These are phyloP conservation scores for Trypanosoma boissoni DNA, from an alignment of 208 protist genomes.

Conservation along the genomic window DNA sequence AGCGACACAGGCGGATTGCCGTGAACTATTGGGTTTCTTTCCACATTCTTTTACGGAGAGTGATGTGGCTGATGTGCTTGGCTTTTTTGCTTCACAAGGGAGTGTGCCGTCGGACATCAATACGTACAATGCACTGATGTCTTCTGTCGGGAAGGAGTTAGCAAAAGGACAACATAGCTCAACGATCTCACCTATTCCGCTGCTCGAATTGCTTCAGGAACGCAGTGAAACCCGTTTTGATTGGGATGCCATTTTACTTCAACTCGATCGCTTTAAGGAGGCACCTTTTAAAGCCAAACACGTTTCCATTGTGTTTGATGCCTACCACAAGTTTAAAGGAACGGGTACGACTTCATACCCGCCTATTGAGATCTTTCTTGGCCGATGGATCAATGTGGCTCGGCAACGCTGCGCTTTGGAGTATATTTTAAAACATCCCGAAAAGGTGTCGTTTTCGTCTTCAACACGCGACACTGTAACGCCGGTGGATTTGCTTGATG, in stretches of 20 bases:
- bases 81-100: conserved; percentile 81
- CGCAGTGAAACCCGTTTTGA: conserved; percentile 39
- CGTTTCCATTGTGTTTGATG: conserved; percentile 84
- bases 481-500: conserved; percentile 51
- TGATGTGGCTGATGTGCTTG: conserved; percentile 83
- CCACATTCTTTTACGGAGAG: conserved; percentile 63
- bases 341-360: conserved; percentile 54
- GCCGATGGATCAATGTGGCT: conserved; percentile 68
- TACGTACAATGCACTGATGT: conserved; percentile 76
- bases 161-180: conserved; percentile 49
- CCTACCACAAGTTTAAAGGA: conserved; percentile 79
- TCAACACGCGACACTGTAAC: conserved; percentile 41
- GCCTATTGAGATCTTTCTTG: conserved; percentile 72
- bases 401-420: conserved; percentile 72
- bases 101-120: conserved; percentile 61
- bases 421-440: conserved; percentile 83
- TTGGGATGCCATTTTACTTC: conserved; percentile 73
- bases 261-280: conserved; percentile 67
- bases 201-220: conserved; percentile 63
- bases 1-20: conserved; percentile 74
- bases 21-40: conserved; percentile 78
- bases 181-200: conserved; percentile 69
- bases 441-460: conserved; percentile 70
- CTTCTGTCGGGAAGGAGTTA: conserved; percentile 57
- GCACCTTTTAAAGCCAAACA: conserved; percentile 67